Evolutionary conservation across 352 stramenopile species (phyloP), one percentile per base, ranked within the genome.

Genomic region (Globisporangium abappressorium): DNA sequence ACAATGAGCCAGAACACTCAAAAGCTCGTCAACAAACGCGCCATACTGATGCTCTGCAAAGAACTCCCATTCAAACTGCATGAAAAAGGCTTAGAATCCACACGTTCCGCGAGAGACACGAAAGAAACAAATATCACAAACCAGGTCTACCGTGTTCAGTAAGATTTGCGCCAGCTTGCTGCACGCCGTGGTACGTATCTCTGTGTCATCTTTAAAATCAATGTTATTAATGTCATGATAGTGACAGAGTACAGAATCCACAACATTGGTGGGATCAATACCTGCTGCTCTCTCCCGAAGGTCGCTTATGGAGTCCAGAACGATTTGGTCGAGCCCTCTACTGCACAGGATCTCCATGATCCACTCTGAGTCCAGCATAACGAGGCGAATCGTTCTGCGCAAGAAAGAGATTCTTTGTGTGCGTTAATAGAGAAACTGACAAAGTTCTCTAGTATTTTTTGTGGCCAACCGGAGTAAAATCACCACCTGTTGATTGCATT

Each of bases 31-130:
- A 8, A 71, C 47, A 36, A 75, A 80, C 2, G 24, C 36, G 3
- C 12, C 30, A 41, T 74, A 78, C n/a, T 68, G 34, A 4, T 33
- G 26, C 1, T 64, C 20, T 5, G 41, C 75, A 34, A 82, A 82
- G 41, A 80, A 78, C 5, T 82, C 73, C 75, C 75, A 82, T 51
- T 82, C 73, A 59, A 82, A 80, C 75, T 82, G 47, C 33, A 57
- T 4, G 53, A 38, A 59, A 34, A 46, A 26, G 30, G 51, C 22
- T 46, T 22, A 49, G 26, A 57, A 30, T 11, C 2, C 53, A 36
- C 1, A n/a, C 18, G 51, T 34, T 58, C 18, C 18, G 11, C 22
- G 38, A 41, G n/a, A 34, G 20, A 15, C 4, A 61, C 8, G 8
- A 26, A 24, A 47, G 22, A n/a, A 65, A 5, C 1, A n/a, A 22